Evolutionary conservation across 1,284 basidiomycete species (phyloP), one percentile per base, ranked within the genome.

Genomic region (Ceratorhiza oryzae-sativae): DNA sequence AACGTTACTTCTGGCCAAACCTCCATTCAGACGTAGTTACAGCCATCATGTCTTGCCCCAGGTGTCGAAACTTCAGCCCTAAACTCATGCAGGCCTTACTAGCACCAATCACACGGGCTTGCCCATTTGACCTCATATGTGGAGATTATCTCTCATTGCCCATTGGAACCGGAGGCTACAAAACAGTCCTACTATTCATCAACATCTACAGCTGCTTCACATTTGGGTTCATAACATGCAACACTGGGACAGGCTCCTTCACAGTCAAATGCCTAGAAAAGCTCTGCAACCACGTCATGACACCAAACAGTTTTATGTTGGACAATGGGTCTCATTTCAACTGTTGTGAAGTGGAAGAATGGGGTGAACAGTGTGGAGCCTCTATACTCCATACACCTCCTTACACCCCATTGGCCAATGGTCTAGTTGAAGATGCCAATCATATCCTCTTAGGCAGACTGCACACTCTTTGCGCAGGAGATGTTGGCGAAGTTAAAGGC

Each of bases 321-420:
- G 81, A 84, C 36, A 78, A 81, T 0, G 81, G 83, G 0, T 75
- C 76, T 0, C 81, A 84, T 55, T 84, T 84, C 74, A 75, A 80
- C 32, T 81, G 80, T 71, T 62, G 78, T 0, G 77, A 79, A 0
- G 79, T 84, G 0, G 10, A 56, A 0, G 75, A 74, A 1, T 79
- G 77, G 59, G 84, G 81, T 55, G 63, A 75, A 5, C 51, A 73
- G 13, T 63, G 77, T 18, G 73, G 74, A 0, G 77, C 77, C 1
- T 70, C 76, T 3, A 71, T 75, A 2, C 74, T 80, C 0, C 70
- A 80, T 0, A 73, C 78, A 0, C 72, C 81, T 0, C 79, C 81
- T 12, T 84, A 84, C 70, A 79, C 82, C 5, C 80, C 82, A 0
- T 83, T 80, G 80, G 72, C 82, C 9, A 83, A 82, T 32, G 79